These are phyloP conservation scores for Collybia mongolica DNA, from an alignment of 768 basidiomycete species.

Conservation along the genomic window DNA sequence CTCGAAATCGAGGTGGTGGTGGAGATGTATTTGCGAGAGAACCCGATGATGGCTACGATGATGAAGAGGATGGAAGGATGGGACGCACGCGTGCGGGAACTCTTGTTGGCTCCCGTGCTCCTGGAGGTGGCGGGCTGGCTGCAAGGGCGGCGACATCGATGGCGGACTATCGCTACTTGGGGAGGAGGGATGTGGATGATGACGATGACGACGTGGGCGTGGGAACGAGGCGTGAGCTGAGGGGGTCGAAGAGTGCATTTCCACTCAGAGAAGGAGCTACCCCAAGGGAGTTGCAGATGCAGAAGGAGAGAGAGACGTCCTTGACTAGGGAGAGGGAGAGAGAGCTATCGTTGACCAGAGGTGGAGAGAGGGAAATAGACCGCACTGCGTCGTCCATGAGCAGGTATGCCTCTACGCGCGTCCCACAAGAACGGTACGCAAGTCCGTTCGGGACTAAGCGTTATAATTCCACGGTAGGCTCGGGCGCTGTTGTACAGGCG, in stretches of 20 bases:
- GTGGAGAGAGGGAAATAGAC: constrained; percentile 13
- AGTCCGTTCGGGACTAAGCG: constrained; percentile 27
- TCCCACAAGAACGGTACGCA: constrained; percentile 14
- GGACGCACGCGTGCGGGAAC: constrained; percentile 14
- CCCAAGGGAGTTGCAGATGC: constrained; percentile 12
- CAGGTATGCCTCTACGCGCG: constrained; percentile 10
- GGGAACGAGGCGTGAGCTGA: background rate
- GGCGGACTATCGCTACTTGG: constrained; percentile 43
- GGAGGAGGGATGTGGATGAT: constrained; percentile 21
- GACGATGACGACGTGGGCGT: constrained; percentile 12
- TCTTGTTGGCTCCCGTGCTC: constrained; percentile 5
- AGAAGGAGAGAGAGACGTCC: constrained; percentile 14
- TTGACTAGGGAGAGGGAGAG: constrained; percentile 14
- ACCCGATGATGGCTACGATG: background rate
- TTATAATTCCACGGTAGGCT: constrained; percentile 5
- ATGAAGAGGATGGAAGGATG: constrained; percentile 5
- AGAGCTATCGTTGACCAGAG: constrained; percentile 6
- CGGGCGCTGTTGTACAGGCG: constrained; percentile 14
- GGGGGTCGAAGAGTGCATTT: constrained; percentile 8
- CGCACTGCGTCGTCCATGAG: constrained; percentile 19
- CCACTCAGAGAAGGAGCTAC: constrained; percentile 4
- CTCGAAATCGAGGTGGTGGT: constrained; percentile 7
- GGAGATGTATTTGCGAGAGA: constrained; percentile 2
- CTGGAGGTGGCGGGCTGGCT: constrained; percentile 10
- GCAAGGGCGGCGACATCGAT: constrained; percentile 54